Evolutionary conservation across 176 grass and related monocot species (phyloP).

Genomic region (Zoysia pacifica): DNA sequence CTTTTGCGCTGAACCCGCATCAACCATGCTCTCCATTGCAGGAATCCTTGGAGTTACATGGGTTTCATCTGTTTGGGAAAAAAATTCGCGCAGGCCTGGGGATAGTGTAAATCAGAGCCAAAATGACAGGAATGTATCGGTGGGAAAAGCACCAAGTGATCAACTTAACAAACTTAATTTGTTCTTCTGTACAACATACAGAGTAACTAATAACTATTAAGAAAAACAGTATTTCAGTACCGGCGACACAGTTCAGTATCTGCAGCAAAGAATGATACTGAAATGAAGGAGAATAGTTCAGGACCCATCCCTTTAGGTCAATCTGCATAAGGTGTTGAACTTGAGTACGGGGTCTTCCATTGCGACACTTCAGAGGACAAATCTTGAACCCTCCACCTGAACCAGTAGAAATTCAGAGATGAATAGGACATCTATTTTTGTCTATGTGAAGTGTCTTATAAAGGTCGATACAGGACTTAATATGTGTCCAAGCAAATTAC

Average conservation of each 20-base stretch:
- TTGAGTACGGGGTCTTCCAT: slow-evolving; percentile 80
- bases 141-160: background rate
- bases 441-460: slow-evolving; percentile 6
- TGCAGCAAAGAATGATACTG: slow-evolving; percentile 86
- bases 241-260: slow-evolving; percentile 83
- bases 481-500: slow-evolving; percentile 54
- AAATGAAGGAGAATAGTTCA: slow-evolving; percentile 82
- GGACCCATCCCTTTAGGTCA: slow-evolving; percentile 85
- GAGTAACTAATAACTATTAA: slow-evolving; percentile 16
- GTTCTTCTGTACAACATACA: background rate
- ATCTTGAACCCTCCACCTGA: slow-evolving; percentile 98
- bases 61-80: slow-evolving; percentile 88
- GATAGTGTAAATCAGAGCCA: slow-evolving; percentile 29
- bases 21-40: slow-evolving; percentile 68
- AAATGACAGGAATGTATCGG: slow-evolving; percentile 12
- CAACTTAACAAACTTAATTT: slow-evolving; percentile 19
- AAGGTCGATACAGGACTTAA: slow-evolving; percentile 27
- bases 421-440: slow-evolving; percentile 21
- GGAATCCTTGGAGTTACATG: slow-evolving; percentile 72
- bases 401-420: slow-evolving; percentile 40
- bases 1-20: slow-evolving; percentile 48
- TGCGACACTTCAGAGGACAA: slow-evolving; percentile 68
- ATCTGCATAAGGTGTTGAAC: slow-evolving; percentile 97
- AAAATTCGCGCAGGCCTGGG: slow-evolving; percentile 84
- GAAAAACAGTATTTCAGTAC: slow-evolving; percentile 46